A percentile compares a stretch with the other conserved stretches of the same genome.
These are phyloP conservation scores for Pichia kluyveri DNA, from an alignment of 805 yeast genomes.

Conservation along the genomic window DNA sequence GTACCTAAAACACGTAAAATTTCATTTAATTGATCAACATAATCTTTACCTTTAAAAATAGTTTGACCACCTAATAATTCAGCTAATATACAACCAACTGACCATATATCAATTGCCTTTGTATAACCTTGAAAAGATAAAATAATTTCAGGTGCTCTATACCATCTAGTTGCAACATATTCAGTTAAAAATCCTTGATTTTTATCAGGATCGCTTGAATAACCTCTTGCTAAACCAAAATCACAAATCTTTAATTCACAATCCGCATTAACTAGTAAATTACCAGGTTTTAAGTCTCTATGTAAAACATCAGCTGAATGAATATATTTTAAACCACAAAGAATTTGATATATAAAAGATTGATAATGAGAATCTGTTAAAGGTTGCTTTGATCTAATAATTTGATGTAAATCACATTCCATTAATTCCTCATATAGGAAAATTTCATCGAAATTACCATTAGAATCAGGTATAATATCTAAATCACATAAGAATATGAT, in stretches of 20 bases:
- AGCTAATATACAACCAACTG: conserved; percentile 94
- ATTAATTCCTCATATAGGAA: conserved; percentile 92
- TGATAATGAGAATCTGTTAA: conserved; percentile 93
- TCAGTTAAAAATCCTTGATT: conserved; percentile 94
- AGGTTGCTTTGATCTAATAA: conserved; percentile 87
- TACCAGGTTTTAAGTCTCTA: conserved; percentile 92
- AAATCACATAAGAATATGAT: conserved; percentile 92
- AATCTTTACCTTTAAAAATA: conserved; percentile 89
- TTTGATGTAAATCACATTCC: conserved; percentile 99
- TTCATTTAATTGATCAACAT: conserved; percentile 88
- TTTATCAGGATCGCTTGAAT: conserved; percentile 68
- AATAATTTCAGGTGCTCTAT: conserved; percentile 97
- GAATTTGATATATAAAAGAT: conserved; percentile 81
- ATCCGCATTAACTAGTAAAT: conserved; percentile 86
- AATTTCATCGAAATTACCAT: conserved; percentile 76
- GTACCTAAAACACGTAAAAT: conserved; percentile 87
- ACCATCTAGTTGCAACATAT: conserved; percentile 98
- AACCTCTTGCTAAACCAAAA: conserved; percentile 92
- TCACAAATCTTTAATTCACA: conserved; percentile 96
- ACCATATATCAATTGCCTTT: conserved; percentile 96
- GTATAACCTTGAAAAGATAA: conserved; percentile 89
- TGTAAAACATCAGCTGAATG: conserved; percentile 95
- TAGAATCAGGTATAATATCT: conserved; percentile 72
- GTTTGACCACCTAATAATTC: conserved; percentile 89
- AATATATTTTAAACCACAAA: conserved; percentile 88